phyloP scores from a whole-genome alignment of 257 asterid species.

The Forsythia viridissima region DNA sequence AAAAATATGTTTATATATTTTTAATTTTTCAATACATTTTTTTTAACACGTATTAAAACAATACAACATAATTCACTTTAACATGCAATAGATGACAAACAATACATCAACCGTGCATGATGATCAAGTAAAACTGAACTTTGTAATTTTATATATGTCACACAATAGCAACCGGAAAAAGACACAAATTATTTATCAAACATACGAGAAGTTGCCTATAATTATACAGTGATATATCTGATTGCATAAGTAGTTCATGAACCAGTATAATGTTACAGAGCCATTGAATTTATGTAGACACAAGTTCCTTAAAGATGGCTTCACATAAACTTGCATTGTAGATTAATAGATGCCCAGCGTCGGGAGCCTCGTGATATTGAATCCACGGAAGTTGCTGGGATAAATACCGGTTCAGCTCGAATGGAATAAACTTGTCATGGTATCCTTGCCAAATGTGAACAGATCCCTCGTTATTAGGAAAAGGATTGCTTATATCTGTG shows the following conservation, averaged over 20 bases:
- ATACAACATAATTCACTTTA: too few species aligned
- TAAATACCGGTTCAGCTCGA: conserved; percentile 45
- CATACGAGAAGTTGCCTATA: neutral
- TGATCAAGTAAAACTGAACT: too few species aligned
- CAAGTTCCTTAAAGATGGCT: conserved; percentile 52
- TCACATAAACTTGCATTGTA: conserved; percentile 49
- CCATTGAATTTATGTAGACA: conserved; percentile 24
- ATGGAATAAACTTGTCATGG: conserved; percentile 55
- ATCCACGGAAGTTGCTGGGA: conserved; percentile 69
- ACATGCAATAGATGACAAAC: too few species aligned
- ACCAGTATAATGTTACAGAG: neutral
- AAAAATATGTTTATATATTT: too few species aligned
- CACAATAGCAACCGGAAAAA: too few species aligned
- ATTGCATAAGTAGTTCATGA: neutral
- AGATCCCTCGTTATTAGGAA: conserved; percentile 60
- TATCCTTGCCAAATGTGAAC: conserved; percentile 83
- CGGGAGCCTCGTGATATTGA: conserved; percentile 70
- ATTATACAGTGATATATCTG: neutral
- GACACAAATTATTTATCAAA: neutral
- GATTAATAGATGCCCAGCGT: conserved; percentile 61
- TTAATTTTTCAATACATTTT: too few species aligned
- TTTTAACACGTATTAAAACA: too few species aligned
- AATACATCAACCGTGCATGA: too few species aligned
- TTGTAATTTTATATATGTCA: too few species aligned
- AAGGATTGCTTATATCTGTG: conserved; percentile 54